These are phyloP conservation scores for Phytophthora ramorum DNA, from an alignment of 352 stramenopile species.

Conservation along the genomic window DNA sequence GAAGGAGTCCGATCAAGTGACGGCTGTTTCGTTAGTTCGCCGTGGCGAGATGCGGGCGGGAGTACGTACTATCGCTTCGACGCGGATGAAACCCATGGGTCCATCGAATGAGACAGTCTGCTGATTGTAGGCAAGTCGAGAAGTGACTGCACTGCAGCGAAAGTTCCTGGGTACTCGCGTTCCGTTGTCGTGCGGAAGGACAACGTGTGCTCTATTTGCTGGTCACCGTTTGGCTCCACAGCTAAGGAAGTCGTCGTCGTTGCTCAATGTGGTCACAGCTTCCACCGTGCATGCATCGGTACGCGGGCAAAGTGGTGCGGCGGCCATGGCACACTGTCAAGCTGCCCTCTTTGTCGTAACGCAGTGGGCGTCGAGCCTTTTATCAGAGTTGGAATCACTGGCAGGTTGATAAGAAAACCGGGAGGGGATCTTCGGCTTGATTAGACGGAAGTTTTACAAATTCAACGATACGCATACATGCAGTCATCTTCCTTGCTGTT, in stretches of 20 bases:
- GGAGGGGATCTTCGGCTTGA: too few relatives aligned
- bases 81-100: conserved; percentile 19
- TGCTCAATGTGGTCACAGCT: conserved; percentile 10
- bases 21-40: conserved; percentile 34
- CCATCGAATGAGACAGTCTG: conserved; percentile 22
- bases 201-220: conserved; percentile 11
- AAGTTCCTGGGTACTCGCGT: not conserved
- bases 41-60: conserved; percentile 18
- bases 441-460: too few relatives aligned
- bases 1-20: conserved; percentile 18
- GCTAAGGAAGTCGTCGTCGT: not conserved
- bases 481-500: too few relatives aligned
- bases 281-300: conserved; percentile 1
- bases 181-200: conserved; percentile 1
- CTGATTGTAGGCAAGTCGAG: conserved; percentile 18
- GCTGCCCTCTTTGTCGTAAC: conserved; percentile 7
- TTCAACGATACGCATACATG: too few relatives aligned
- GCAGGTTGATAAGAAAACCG: too few relatives aligned
- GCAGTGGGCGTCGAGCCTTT: too few relatives aligned
- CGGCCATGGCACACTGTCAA: not conserved
- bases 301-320: conserved; percentile 11
- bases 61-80: conserved; percentile 32
- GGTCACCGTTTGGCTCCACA: not conserved
- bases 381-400: not conserved
- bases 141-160: not conserved